These are phyloP conservation scores for Lachancea meyersii DNA, from an alignment of 805 yeast species.

Conservation along the genomic window DNA sequence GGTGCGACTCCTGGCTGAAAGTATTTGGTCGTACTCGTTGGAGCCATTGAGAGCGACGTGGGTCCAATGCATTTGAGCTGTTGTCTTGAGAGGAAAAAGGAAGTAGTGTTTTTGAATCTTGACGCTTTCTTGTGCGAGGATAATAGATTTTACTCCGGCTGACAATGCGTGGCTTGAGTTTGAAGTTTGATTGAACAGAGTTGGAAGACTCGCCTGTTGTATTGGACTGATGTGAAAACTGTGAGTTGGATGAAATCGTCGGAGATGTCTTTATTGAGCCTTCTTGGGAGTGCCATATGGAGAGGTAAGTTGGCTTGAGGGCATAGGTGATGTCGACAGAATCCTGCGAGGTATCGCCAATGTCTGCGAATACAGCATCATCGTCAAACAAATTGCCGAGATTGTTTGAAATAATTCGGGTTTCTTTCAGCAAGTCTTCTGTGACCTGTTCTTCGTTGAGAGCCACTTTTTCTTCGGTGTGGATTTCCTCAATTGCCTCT, in stretches of 20 bases:
- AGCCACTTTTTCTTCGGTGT: neutral
- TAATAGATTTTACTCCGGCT: slow-evolving; percentile 15
- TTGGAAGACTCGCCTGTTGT: slow-evolving; percentile 15
- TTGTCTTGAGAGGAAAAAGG: neutral
- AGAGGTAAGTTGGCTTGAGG: slow-evolving; percentile 21
- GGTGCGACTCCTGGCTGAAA: neutral
- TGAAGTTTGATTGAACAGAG: slow-evolving; percentile 14
- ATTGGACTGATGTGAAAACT: slow-evolving; percentile 20
- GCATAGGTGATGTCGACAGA: slow-evolving; percentile 17
- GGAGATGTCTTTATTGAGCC: slow-evolving; percentile 20
- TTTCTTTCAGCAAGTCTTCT: neutral
- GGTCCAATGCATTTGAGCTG: slow-evolving; percentile 16
- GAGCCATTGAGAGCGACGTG: slow-evolving; percentile 18
- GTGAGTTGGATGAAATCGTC: slow-evolving; percentile 20
- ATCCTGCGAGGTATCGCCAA: slow-evolving; percentile 23
- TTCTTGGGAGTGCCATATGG: slow-evolving; percentile 32
- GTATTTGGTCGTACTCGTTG: slow-evolving; percentile 7
- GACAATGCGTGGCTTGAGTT: slow-evolving; percentile 26
- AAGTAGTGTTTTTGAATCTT: neutral
- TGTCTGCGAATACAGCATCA: slow-evolving; percentile 22
- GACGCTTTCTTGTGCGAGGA: neutral
- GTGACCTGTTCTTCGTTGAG: neutral
- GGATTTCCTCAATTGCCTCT: neutral
- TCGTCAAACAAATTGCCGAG: slow-evolving; percentile 18
- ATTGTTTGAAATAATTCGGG: slow-evolving; percentile 3